Evolutionary conservation across 1,284 basidiomycete genomes (phyloP), one percentile per base, ranked within the genome.

Genomic region (Papiliotrema laurentii): DNA sequence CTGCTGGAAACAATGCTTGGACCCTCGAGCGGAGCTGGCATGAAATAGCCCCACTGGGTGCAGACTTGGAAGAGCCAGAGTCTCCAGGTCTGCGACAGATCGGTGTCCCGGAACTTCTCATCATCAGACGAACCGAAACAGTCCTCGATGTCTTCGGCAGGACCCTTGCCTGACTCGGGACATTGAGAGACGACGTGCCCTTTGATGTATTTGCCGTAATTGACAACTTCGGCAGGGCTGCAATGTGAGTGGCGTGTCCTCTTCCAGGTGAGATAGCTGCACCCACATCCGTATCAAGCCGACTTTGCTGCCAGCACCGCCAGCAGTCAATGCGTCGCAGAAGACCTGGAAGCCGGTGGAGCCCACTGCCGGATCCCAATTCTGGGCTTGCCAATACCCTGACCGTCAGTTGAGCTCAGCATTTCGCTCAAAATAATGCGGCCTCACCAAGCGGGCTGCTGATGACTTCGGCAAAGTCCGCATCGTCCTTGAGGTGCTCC

Each of bases 11-110:
- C 49, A 36, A 74, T 69, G 1, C 58, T 54, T 2, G 67, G 71
- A 5, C 70, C 69, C 24, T 65, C 61, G 3, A 58, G 47, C 4
- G 71, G 71, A 9, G 69, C 67, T 16, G 63, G 62, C 66, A 66
- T 66, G 68, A 94, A 92, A 72, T 91, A 97, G 1, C 92, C 93
- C 91, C 92, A 97, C 64, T 93, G 83, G 0, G 87, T 92, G 75
- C 90, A 96, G 50, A 73, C 69, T 71, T 96, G 92, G 80, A 91
- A 97, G 2, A 79, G 69, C 93, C 93, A 97, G 11, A 87, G 77
- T 37, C 90, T 79, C 89, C 89, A 93, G 0, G 78, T 79, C 66
- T 87, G 80, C 50, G 81, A 76, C 6, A 89, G 72, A 13, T 78
- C 80, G 0, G 79, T 81, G 13, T 78, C 77, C 53, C 79, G 79